Evolutionary conservation across 495 filamentous ascomycete species (phyloP).

Genomic region (Lindgomyces ingoldianus): DNA sequence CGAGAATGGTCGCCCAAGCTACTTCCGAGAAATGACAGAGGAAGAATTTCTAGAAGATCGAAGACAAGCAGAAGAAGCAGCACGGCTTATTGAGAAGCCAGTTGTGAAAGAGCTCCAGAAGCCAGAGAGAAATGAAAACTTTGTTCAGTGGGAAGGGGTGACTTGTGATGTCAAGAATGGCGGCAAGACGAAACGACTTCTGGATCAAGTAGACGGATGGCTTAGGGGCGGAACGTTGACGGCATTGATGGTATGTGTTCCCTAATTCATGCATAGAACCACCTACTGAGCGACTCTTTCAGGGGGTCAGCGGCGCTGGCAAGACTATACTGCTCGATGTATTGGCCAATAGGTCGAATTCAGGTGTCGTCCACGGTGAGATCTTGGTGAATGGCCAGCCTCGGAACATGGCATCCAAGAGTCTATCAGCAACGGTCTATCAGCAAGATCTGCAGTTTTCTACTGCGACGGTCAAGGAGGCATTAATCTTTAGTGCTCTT

Average conservation of each 20-base stretch:
- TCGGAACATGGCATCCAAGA: background rate
- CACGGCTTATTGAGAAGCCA: background rate
- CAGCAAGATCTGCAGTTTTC: background rate
- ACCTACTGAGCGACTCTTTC: background rate
- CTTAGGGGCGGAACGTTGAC: background rate
- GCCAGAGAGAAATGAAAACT: background rate
- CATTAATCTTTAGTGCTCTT: constrained; percentile 1
- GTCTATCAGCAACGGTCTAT: background rate
- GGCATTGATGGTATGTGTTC: background rate
- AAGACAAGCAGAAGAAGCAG: background rate
- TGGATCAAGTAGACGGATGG: constrained; percentile 1
- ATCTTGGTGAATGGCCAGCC: background rate
- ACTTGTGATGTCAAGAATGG: background rate
- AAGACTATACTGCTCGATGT: constrained; percentile 4
- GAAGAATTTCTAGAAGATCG: background rate
- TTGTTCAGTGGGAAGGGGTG: constrained; percentile 2
- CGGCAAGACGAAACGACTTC: background rate
- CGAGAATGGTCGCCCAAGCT: constrained; percentile 45
- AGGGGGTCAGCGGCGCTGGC: background rate
- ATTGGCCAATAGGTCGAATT: background rate
- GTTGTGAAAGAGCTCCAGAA: background rate
- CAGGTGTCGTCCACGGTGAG: background rate
- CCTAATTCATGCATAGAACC: background rate
- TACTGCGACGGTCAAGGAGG: background rate
- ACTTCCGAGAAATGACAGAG: constrained; percentile 47